Percentiles rank a stretch among this genome's conserved stretches.
phyloP scores from a whole-genome alignment of 192 early-diverging fungal genomes.

The Rhizophagus prolifer region DNA sequence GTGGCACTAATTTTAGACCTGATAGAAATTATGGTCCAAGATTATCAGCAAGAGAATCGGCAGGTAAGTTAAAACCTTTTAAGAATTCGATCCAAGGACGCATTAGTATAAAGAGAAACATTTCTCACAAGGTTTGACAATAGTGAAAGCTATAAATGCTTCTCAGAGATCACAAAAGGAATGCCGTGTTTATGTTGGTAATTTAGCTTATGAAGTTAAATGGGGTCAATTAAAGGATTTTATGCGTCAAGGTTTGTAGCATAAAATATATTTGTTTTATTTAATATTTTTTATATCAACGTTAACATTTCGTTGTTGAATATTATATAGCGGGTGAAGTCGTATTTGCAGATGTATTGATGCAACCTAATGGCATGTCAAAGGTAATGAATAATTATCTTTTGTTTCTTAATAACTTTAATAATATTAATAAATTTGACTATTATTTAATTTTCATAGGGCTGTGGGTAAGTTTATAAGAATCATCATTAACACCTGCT shows the following conservation, averaged over 20 bases:
- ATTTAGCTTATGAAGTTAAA: constrained; percentile 71
- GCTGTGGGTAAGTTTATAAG: constrained; percentile 29
- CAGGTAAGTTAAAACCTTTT: constrained; percentile 12
- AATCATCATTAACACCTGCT: not conserved
- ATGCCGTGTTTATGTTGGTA: constrained; percentile 79
- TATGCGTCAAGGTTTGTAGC: constrained; percentile 67
- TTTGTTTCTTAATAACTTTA: no score
- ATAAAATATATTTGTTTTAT: not conserved
- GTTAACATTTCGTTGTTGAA: not conserved
- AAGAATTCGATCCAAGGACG: constrained; percentile 12
- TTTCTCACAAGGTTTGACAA: constrained; percentile 15
- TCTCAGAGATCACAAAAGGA: constrained; percentile 51
- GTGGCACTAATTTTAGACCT: not conserved
- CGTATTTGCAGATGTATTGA: constrained; percentile 72
- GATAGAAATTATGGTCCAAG: constrained; percentile 23
- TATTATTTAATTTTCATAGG: constrained; percentile 10
- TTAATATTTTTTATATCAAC: not conserved
- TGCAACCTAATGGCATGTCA: constrained; percentile 57
- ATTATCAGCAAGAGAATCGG: constrained; percentile 24
- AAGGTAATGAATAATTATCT: constrained; percentile 45
- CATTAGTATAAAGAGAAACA: constrained; percentile 4
- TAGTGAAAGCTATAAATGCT: constrained; percentile 33
- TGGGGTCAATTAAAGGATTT: constrained; percentile 81
- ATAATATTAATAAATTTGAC: not conserved
- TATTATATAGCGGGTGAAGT: constrained; percentile 65